A percentile compares a stretch with the other conserved stretches of the same genome.
These are phyloP conservation scores for Periconia sp. DNA, from an alignment of 2,329 filamentous ascomycete species.

Conservation along the genomic window DNA sequence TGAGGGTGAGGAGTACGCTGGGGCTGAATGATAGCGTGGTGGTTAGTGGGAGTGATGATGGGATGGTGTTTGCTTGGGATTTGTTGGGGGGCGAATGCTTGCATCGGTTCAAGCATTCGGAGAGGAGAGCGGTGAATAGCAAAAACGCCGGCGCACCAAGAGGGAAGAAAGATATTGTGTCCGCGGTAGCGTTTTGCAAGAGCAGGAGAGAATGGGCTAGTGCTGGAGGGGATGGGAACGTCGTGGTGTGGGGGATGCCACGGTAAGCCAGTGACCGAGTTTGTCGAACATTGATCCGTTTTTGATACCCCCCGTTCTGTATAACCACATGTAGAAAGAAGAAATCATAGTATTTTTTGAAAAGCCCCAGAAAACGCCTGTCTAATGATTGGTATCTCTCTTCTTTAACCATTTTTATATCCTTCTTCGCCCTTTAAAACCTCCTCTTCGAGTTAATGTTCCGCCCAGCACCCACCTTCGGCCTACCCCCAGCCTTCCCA, in stretches of 20 bases:
- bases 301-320: constrained; percentile 4
- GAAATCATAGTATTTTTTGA: neutral
- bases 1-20: constrained; percentile 75
- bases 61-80: constrained; percentile 80
- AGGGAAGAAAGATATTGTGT: constrained; percentile 49
- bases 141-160: constrained; percentile 6
- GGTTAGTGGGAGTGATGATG: constrained; percentile 78
- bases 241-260: constrained; percentile 37
- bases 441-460: constrained; percentile 81
- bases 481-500: constrained; percentile 63
- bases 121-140: constrained; percentile 29
- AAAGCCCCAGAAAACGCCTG: too few relatives aligned
- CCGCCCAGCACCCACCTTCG: constrained; percentile 80
- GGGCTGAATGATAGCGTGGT: constrained; percentile 77
- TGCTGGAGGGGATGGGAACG: constrained; percentile 52
- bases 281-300: neutral
- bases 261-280: constrained; percentile 11
- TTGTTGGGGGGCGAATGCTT: constrained; percentile 70
- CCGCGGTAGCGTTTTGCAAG: constrained; percentile 52
- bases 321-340: neutral
- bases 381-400: too few relatives aligned
- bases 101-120: constrained; percentile 58
- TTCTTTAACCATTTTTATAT: neutral
- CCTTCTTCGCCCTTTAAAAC: constrained; percentile 11
- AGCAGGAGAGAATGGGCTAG: constrained; percentile 51